Percentiles rank a stretch among this genome's conserved stretches.
phyloP scores from a whole-genome alignment of 257 asterid genomes.

The Ophiorrhiza pumila region DNA sequence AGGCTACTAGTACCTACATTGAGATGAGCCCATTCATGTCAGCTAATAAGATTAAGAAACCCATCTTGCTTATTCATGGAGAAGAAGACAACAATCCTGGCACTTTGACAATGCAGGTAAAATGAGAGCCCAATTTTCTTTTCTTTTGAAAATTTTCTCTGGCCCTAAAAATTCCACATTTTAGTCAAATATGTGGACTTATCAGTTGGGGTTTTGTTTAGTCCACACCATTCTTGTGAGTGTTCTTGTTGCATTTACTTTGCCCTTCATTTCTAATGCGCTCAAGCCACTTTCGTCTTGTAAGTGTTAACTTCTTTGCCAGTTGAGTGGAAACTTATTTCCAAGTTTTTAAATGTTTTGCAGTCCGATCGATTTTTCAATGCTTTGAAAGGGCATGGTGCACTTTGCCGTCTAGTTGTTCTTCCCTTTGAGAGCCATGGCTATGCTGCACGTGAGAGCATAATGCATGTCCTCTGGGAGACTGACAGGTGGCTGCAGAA shows the following conservation, averaged over 20 bases:
- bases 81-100: constrained; percentile 99
- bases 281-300: neutral
- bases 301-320: constrained; percentile 3
- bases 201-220: neutral
- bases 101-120: constrained; percentile 97
- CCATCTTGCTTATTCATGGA: constrained; percentile 92
- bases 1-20: constrained; percentile 74
- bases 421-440: constrained; percentile 97
- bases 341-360: constrained; percentile 19
- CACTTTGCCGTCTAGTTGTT: constrained; percentile 78
- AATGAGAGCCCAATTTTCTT: constrained; percentile 15
- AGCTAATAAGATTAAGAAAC: constrained; percentile 94
- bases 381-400: constrained; percentile 98
- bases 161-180: neutral
- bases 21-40: constrained; percentile 95
- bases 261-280: neutral
- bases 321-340: neutral
- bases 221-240: neutral
- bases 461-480: constrained; percentile 99
- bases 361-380: constrained; percentile 94
- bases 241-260: neutral
- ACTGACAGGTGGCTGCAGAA: constrained; percentile 93
- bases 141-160: constrained; percentile 5
- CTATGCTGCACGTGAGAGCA: constrained; percentile 92
- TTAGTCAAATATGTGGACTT: neutral